Base-by-base conservation (phyloP, 129 eudicot genomes). In the Centaurea solstitialis region DNA sequence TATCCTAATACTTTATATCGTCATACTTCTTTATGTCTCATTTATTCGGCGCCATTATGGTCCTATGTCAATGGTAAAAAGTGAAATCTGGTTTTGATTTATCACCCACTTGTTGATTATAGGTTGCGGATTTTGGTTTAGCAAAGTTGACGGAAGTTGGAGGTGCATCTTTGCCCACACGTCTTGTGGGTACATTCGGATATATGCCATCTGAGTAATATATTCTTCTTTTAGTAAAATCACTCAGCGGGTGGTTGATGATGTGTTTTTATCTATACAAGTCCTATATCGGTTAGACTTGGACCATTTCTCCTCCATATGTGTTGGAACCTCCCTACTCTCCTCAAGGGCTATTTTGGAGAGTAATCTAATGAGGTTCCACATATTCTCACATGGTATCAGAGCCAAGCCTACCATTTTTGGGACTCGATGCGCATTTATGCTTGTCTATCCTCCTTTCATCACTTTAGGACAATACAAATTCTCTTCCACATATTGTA, bases 181-280 rank as follows among this genome's bases (percentile, higher is more conserved):
- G 97, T 30, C 92, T 90, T 85, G 97, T 93, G 81, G 99, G 99
- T 81, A 96, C 99, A 80, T 96, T 96, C 70, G 99, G 99, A 77
- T 96, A 96, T 83, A 96, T 96, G 99, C 97, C 98, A 30, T 96
- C 99, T 64, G 99, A 96, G 99, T 96, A 91, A 89, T n/a, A 43
- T 81, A 73, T 53, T 86, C 61, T 80, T 43, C 12, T 9, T 43
- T 38, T 72, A 33, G 39, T 41, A 73, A 53, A 17, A 37, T 37
- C 30, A 33, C 47, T 50, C 17, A 7, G 70, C 11, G 9, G 71
- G 40, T 20, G 62, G 26, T 66, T 65, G 35, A 62, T 53, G 17
- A 8, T 71, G 82, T 50, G 40, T 39, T 70, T 79, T 47, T 70
- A 70, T 7, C 65, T 57, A 5, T 57, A 4, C 3, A 21, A 57